Percentiles rank a stretch among this genome's conserved stretches.
These are phyloP conservation scores for Neurospora terricola DNA, from an alignment of 495 filamentous ascomycete species.

Conservation along the genomic window DNA sequence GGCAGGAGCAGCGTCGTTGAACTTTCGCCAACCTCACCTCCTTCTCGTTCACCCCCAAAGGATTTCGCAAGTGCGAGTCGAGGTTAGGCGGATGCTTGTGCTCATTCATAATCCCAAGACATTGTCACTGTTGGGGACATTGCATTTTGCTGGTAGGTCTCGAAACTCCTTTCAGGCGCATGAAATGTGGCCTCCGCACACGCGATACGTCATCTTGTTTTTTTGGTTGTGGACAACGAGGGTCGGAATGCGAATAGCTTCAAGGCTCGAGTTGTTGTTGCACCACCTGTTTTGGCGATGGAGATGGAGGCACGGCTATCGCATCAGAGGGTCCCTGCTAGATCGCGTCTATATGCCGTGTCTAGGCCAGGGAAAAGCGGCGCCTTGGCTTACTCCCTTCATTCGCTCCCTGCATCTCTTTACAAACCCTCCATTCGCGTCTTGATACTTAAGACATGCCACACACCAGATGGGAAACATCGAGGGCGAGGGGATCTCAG, in stretches of 20 bases:
- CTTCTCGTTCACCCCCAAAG: not conserved
- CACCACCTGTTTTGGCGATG: not conserved
- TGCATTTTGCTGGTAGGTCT: not conserved
- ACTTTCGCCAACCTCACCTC: not conserved
- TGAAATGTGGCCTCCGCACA: not conserved
- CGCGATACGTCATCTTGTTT: not conserved
- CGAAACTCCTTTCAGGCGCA: not conserved
- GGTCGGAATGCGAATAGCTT: not conserved
- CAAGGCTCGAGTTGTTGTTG: not conserved
- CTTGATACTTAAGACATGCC: not conserved
- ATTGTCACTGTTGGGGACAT: not conserved
- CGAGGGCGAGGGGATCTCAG: not conserved
- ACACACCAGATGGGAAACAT: not conserved
- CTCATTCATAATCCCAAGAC: not conserved
- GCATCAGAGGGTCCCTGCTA: not conserved
- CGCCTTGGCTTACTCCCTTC: not conserved
- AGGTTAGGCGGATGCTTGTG: not conserved
- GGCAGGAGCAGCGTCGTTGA: not conserved
- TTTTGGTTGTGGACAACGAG: not conserved
- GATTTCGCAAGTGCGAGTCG: not conserved
- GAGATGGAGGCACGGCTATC: not conserved
- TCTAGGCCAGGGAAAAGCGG: not conserved
- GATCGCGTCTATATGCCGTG: not conserved
- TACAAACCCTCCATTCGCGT: not conserved
- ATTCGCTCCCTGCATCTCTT: not conserved